These are phyloP conservation scores for Olyra latifolia DNA, from an alignment of 176 grass and related monocot species.

Conservation along the genomic window DNA sequence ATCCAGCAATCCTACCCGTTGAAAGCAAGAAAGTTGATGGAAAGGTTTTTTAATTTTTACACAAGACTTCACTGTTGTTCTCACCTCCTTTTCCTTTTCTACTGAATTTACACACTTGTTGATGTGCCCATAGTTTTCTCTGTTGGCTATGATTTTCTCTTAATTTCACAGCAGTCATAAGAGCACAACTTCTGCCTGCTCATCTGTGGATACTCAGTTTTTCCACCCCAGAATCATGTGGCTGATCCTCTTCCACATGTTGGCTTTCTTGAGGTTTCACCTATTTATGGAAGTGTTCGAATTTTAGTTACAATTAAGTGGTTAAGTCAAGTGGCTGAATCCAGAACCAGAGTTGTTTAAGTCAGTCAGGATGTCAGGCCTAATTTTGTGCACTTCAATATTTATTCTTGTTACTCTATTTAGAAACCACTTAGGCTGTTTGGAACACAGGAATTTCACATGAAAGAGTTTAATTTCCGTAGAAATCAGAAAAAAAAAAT, in stretches of 20 bases:
- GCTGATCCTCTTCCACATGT: background rate
- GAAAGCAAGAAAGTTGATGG: slow-evolving; percentile 70
- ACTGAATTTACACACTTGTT: background rate
- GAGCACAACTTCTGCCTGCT: background rate
- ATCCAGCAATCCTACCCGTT: slow-evolving; percentile 88
- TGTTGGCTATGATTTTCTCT: background rate
- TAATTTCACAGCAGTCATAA: background rate
- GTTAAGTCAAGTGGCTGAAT: background rate
- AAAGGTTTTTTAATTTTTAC: slow-evolving; percentile 50
- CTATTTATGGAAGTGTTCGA: background rate
- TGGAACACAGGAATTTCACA: too few species aligned
- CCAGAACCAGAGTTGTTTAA: background rate
- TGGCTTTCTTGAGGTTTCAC: background rate
- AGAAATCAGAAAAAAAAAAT: too few species aligned
- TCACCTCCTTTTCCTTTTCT: background rate
- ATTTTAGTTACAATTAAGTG: background rate
- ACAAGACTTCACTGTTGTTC: background rate
- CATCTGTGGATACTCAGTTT: background rate
- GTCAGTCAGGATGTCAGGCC: background rate
- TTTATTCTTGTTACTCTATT: background rate
- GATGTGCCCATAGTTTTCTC: background rate
- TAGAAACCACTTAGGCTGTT: background rate
- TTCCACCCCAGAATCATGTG: background rate
- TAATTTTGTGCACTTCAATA: background rate
- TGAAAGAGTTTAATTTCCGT: too few species aligned